These are phyloP conservation scores for Vicia faba DNA, from an alignment of 306 rosid species.

Conservation along the genomic window DNA sequence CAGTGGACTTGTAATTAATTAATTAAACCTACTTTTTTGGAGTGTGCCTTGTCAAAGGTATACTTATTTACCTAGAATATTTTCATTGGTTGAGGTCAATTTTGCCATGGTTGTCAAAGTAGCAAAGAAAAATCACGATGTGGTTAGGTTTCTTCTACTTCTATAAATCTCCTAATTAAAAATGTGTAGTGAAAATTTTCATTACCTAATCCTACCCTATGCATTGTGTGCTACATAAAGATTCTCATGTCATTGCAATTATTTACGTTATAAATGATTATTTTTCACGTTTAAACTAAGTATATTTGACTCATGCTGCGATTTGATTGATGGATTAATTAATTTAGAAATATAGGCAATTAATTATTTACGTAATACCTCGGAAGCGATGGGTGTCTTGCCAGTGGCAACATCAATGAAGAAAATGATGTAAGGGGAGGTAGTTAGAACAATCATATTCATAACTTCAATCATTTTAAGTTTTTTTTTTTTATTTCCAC, in stretches of 20 bases:
- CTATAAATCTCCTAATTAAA: conserved; percentile 27
- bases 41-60: conserved; percentile 42
- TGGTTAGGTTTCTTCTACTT: conserved; percentile 66
- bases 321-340: conserved; percentile 32
- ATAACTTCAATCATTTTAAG: conserved; percentile 10
- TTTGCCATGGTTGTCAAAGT: conserved; percentile 59
- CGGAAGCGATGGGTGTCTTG: no score
- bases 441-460: conserved; percentile 40
- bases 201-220: conserved; percentile 72
- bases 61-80: conserved; percentile 9
- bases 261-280: conserved; percentile 41
- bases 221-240: conserved; percentile 48
- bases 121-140: conserved; percentile 52
- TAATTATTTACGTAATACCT: no score
- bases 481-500: no score
- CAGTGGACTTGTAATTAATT: conserved; percentile 42
- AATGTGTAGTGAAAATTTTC: conserved; percentile 39
- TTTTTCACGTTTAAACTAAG: conserved; percentile 34
- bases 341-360: not conserved
- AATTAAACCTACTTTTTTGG: conserved; percentile 30
- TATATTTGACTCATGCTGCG: conserved; percentile 31
- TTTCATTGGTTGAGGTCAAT: conserved; percentile 44
- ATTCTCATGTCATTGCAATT: conserved; percentile 58
- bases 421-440: conserved; percentile 38
- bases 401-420: conserved; percentile 35